Evolutionary conservation across 805 yeast species (phyloP), one percentile per base, ranked within the genome.

Genomic region (Cyberlindnera misumaiensis): DNA sequence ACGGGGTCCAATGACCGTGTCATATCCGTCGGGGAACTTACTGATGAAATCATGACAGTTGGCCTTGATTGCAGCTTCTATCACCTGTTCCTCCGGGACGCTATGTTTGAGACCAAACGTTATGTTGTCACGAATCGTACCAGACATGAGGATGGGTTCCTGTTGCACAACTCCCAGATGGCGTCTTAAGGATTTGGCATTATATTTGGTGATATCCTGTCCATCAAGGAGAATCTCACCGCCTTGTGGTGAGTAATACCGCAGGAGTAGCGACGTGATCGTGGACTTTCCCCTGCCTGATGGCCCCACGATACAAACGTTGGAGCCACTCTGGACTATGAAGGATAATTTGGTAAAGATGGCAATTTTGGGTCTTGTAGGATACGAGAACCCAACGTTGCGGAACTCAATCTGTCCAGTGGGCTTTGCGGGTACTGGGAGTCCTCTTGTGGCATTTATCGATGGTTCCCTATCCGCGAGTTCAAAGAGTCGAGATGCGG

Each of bases 261-360:
- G 65, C 15, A 75, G 53, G 3, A 89, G 44, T 15, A 89, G 52
- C 1, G 73, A 70, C 0, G 80, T 68, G 4, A 90, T 58, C 0
- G 97, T 88, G 0, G 96, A 84, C 58, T 93, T 93, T 4, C 98
- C 98, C 28, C 81, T 70, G 0, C 98, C 98, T 1, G 97, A 85
- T 9, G 77, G 79, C 0, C 98, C 98, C 1, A 81, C 80, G 5
- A 93, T 64, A 20, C 88, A 90, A 17, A 83, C 74, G 2, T 76
- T 66, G 32, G 82, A 75, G n/a, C 80, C 77, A 5, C 69, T 58
- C 3, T 63, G 51, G 12, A 89, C 66, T 3, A 52, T 48, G 39
- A 83, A 69, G 12, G 63, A 63, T 15, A 83, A 45, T 28, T 69
- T 59, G 3, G 65, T 62, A 37, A 87, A 69, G 10, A 74, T 67